A percentile compares a stretch with the other conserved stretches of the same genome.
Conservation (phyloP, 139 green algal genomes). For the Trebouxia sp. region DNA sequence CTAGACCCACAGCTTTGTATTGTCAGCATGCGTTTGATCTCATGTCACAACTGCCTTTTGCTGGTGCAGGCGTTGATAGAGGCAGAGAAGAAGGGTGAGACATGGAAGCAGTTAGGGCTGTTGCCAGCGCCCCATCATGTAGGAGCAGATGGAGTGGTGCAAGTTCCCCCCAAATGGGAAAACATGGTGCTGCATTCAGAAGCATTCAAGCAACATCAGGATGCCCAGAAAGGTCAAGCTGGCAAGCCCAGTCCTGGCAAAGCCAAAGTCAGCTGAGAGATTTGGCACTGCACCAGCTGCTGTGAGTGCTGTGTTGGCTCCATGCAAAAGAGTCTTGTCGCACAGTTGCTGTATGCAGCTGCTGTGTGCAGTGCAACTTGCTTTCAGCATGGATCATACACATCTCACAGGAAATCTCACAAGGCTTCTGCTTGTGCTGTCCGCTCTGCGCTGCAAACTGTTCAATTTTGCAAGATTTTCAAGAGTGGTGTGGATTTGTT, state of each 20-base stretch:
- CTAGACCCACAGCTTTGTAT: too few species aligned
- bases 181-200: constrained; percentile 30
- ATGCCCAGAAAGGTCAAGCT: neutral
- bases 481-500: too few species aligned
- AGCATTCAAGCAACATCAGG: neutral
- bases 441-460: too few species aligned
- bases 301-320: neutral
- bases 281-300: too few species aligned
- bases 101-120: constrained; percentile 56
- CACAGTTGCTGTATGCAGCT: neutral
- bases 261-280: too few species aligned
- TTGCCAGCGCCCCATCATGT: constrained; percentile 59
- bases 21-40: too few species aligned
- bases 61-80: constrained; percentile 66
- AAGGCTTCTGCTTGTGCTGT: too few species aligned
- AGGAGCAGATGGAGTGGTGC: constrained; percentile 61
- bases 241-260: neutral
- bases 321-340: too few species aligned
- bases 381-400: neutral
- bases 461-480: too few species aligned
- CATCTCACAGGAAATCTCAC: too few species aligned
- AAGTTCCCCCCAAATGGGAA: constrained; percentile 43
- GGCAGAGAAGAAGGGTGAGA: constrained; percentile 59
- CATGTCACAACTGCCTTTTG: too few species aligned
- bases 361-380: neutral